A percentile compares a stretch with the other conserved stretches of the same genome.
phyloP scores from a whole-genome alignment of 148 eudicot genomes.

The Rhododendron simsii region DNA sequence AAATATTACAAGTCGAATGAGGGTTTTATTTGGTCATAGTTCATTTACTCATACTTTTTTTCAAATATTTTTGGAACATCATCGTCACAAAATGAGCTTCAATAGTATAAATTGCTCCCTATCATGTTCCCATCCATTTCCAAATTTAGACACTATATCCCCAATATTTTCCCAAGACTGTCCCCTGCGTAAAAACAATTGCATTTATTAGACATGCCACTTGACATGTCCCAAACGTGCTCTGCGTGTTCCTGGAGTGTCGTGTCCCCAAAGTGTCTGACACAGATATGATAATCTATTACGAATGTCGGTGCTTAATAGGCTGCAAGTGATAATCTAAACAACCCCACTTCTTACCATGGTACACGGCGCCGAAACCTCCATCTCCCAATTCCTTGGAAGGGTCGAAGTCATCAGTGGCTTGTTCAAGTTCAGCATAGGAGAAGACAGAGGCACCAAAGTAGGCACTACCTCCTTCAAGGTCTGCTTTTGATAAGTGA shows the following conservation, averaged over 20 bases:
- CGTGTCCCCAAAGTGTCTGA: no score
- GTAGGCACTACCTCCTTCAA: slow-evolving; percentile 26
- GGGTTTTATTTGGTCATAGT: not conserved
- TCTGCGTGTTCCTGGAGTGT: no score
- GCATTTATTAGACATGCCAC: no score
- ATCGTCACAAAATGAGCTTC: no score
- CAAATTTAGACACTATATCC: not conserved
- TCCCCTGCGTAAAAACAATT: no score
- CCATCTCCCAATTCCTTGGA: slow-evolving; percentile 60
- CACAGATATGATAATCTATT: not conserved
- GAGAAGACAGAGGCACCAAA: slow-evolving; percentile 39
- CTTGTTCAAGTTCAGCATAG: slow-evolving; percentile 41
- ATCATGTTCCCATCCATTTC: not conserved
- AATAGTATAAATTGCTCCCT: not conserved
- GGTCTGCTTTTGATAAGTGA: slow-evolving; percentile 21
- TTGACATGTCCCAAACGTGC: no score
- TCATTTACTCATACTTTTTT: not conserved
- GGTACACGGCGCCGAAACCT: slow-evolving; percentile 60
- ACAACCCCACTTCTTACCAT: slow-evolving; percentile 34
- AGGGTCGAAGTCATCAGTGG: slow-evolving; percentile 48
- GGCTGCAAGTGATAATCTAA: not conserved
- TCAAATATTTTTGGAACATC: not conserved
- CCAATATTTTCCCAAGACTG: not conserved
- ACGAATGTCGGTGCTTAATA: not conserved
- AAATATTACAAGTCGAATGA: no score